These are phyloP conservation scores for Naganishia cerealis DNA, from an alignment of 1,284 basidiomycete genomes.

Conservation along the genomic window DNA sequence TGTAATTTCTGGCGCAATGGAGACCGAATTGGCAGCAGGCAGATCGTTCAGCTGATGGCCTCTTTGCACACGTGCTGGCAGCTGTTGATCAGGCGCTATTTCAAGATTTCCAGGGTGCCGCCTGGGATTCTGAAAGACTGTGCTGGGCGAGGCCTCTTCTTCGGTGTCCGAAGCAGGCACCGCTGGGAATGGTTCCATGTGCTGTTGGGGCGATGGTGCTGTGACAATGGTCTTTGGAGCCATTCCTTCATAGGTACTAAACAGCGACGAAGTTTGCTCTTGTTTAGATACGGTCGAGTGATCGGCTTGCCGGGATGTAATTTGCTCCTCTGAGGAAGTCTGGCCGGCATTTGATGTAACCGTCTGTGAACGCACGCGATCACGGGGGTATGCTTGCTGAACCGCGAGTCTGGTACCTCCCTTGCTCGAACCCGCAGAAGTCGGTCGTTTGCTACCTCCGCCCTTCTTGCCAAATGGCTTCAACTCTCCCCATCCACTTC, in stretches of 20 bases:
- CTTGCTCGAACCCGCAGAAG: slow-evolving; percentile 29
- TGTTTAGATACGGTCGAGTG: not conserved
- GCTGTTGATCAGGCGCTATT: slow-evolving; percentile 14
- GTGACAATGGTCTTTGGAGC: slow-evolving; percentile 21
- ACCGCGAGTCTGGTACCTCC: not conserved
- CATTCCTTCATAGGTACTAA: slow-evolving; percentile 21
- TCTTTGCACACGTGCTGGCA: not conserved
- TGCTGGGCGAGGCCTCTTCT: not conserved
- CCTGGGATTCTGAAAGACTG: slow-evolving; percentile 14
- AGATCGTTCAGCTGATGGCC: slow-evolving; percentile 1
- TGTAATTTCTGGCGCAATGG: not conserved
- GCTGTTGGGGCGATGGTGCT: slow-evolving; percentile 11
- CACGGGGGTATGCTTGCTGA: slow-evolving; percentile 21
- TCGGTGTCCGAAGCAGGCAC: not conserved
- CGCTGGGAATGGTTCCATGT: slow-evolving; percentile 12
- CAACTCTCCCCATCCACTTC: slow-evolving; percentile 42
- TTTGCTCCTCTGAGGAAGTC: not conserved
- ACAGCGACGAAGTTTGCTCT: slow-evolving; percentile 7
- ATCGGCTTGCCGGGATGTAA: not conserved
- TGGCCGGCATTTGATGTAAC: not conserved
- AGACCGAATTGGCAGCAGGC: not conserved
- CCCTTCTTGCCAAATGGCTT: slow-evolving; percentile 39
- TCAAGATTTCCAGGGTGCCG: slow-evolving; percentile 18
- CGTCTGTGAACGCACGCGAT: slow-evolving; percentile 1
- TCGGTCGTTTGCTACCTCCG: slow-evolving; percentile 37